A percentile compares a stretch with the other conserved stretches of the same genome.
phyloP scores from a whole-genome alignment of 768 basidiomycete species.

The Trametes gibbosa region DNA sequence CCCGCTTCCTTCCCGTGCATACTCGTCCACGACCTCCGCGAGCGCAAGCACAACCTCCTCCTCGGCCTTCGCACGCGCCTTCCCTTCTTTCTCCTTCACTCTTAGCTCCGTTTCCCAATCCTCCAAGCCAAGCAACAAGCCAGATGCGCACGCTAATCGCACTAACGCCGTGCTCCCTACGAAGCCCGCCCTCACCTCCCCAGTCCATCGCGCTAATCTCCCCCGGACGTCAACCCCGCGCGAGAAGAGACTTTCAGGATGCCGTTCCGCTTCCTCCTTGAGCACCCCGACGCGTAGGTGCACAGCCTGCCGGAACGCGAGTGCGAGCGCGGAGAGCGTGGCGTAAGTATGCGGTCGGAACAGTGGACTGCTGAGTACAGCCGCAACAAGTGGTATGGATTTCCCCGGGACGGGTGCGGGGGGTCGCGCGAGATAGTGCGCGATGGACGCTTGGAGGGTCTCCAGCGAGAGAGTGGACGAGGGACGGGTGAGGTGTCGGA shows the following conservation, averaged over 20 bases:
- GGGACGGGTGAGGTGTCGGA: constrained; percentile 51
- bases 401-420: constrained; percentile 22
- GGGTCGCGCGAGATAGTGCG: constrained; percentile 56
- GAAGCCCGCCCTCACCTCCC: constrained; percentile 24
- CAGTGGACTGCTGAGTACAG: constrained; percentile 53
- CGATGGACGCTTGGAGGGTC: constrained; percentile 53
- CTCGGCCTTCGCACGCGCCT: constrained; percentile 46
- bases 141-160: constrained; percentile 59
- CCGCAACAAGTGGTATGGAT: constrained; percentile 57
- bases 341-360: constrained; percentile 47
- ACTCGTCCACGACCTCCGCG: constrained; percentile 71
- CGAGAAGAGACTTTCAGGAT: constrained; percentile 29
- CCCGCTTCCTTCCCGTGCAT: constrained; percentile 32
- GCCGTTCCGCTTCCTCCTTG: constrained; percentile 28
- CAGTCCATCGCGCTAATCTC: constrained; percentile 31
- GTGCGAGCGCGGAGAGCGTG: constrained; percentile 48
- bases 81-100: constrained; percentile 27
- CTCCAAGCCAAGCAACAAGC: constrained; percentile 61
- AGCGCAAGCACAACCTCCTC: constrained; percentile 66
- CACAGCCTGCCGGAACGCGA: constrained; percentile 58
- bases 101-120: constrained; percentile 42
- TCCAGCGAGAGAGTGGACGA: constrained; percentile 42
- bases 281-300: constrained; percentile 50
- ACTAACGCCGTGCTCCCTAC: constrained; percentile 63
- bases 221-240: constrained; percentile 33